These are phyloP conservation scores for Cytospora paraplurivora DNA, from an alignment of 2,329 filamentous ascomycete genomes.

Conservation along the genomic window DNA sequence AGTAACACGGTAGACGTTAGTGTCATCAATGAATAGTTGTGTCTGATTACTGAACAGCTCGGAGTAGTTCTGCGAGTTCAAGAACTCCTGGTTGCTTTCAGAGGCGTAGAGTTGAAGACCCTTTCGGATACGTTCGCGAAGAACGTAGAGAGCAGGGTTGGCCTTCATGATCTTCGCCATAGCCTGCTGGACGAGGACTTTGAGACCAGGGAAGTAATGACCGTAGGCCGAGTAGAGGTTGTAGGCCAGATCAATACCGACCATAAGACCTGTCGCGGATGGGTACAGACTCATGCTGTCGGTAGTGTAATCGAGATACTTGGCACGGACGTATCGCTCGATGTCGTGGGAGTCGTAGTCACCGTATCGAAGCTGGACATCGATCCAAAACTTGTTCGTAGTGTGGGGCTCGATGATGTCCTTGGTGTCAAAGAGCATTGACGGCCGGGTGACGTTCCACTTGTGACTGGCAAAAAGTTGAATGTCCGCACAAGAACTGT, in stretches of 20 bases:
- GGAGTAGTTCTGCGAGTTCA: slow-evolving; percentile 99
- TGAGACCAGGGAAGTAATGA: slow-evolving; percentile 97
- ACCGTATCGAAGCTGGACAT: slow-evolving; percentile 93
- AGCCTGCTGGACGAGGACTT: slow-evolving; percentile 92
- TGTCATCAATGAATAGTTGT: slow-evolving; percentile 98
- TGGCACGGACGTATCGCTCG: slow-evolving; percentile 94
- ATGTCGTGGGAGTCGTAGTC: slow-evolving; percentile 99
- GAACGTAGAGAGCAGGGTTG: slow-evolving; percentile 92
- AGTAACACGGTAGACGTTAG: slow-evolving; percentile 98
- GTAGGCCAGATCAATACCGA: slow-evolving; percentile 96
- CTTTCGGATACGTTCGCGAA: slow-evolving; percentile 97
- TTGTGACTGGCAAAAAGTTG: slow-evolving; percentile 96
- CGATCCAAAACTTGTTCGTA: slow-evolving; percentile 99
- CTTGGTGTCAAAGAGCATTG: slow-evolving; percentile 92
- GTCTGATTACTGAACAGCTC: slow-evolving; percentile 99
- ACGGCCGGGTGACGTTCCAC: slow-evolving; percentile 96
- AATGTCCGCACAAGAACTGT: slow-evolving; percentile 97
- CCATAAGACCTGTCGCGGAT: slow-evolving; percentile 94
- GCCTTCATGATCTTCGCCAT: slow-evolving; percentile 99
- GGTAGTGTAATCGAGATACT: slow-evolving; percentile 98
- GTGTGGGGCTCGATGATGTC: slow-evolving; percentile 91
- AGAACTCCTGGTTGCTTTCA: slow-evolving; percentile 97
- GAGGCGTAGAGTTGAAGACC: slow-evolving; percentile 97
- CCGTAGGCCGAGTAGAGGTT: slow-evolving; percentile 98
- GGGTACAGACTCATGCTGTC: slow-evolving; percentile 99